Evolutionary conservation across 768 basidiomycete genomes (phyloP).

Genomic region (Psilocybe cyanescens): DNA sequence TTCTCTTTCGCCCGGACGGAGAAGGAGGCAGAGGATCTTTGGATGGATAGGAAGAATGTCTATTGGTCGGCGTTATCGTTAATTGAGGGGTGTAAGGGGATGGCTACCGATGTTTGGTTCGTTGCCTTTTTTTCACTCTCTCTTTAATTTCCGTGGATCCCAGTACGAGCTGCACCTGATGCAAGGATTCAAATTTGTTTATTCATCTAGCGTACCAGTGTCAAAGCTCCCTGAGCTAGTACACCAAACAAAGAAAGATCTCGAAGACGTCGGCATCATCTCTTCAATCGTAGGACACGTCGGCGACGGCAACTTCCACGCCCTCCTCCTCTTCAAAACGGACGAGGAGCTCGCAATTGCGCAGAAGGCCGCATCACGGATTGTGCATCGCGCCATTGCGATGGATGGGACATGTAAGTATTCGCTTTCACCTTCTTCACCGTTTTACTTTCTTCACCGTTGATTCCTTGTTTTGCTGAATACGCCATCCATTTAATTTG

Average conservation of each 20-base stretch:
- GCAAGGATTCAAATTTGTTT: no score
- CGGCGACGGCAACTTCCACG: constrained; percentile 64
- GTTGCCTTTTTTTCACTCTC: neutral
- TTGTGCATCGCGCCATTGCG: constrained; percentile 69
- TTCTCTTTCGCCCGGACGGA: constrained; percentile 67
- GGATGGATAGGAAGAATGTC: constrained; percentile 75
- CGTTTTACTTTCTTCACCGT: neutral
- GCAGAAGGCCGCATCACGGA: constrained; percentile 52
- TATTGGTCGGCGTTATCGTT: constrained; percentile 59
- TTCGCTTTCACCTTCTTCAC: neutral
- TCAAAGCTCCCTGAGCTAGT: constrained; percentile 68
- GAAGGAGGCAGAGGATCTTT: constrained; percentile 70
- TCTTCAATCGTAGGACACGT: constrained; percentile 76
- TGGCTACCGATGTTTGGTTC: constrained; percentile 81
- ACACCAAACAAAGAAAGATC: constrained; percentile 72
- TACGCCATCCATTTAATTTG: neutral
- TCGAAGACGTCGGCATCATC: constrained; percentile 55
- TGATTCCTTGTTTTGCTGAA: neutral
- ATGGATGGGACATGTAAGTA: constrained; percentile 75
- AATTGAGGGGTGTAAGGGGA: constrained; percentile 57
- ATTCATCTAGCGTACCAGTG: constrained; percentile 52
- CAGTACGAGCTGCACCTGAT: no score
- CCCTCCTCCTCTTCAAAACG: constrained; percentile 59
- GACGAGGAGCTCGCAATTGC: constrained; percentile 55
- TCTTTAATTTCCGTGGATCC: no score